Conservation (phyloP, 1,284 basidiomycete genomes). For the Porodaedalea pini region DNA sequence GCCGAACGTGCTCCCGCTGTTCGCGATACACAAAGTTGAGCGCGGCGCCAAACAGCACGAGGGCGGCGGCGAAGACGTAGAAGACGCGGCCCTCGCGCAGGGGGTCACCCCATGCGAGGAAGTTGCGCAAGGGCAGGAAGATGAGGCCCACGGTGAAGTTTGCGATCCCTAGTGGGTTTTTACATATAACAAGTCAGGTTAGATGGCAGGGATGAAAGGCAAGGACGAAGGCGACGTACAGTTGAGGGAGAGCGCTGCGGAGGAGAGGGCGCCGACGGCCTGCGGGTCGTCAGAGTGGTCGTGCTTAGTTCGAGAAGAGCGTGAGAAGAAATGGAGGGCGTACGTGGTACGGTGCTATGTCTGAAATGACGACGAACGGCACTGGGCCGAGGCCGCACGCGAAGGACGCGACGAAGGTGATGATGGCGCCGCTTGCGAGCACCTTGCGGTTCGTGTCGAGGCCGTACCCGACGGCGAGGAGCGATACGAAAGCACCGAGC, state of each 20-base stretch:
- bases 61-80: constrained; percentile 64
- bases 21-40: constrained; percentile 40
- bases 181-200: background rate
- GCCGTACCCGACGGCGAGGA: constrained; percentile 68
- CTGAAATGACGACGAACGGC: constrained; percentile 91
- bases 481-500: constrained; percentile 61
- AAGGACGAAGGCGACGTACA: constrained; percentile 45
- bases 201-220: background rate
- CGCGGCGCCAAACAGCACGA: constrained; percentile 38
- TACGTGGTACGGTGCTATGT: constrained; percentile 79
- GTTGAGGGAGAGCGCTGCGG: constrained; percentile 79
- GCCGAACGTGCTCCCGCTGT: background rate
- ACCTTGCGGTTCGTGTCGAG: constrained; percentile 58
- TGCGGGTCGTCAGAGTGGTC: too few species aligned
- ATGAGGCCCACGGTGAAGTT: constrained; percentile 81
- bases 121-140: constrained; percentile 80
- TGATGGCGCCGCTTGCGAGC: constrained; percentile 73
- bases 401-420: constrained; percentile 87
- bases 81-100: constrained; percentile 78
- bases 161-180: constrained; percentile 55
- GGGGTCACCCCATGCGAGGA: constrained; percentile 60
- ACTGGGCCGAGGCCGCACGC: constrained; percentile 88
- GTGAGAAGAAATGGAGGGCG: constrained; percentile 28
- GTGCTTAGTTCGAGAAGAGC: constrained; percentile 3
- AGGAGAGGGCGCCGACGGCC: constrained; percentile 84